Percentiles rank a stretch among this genome's conserved stretches.
These are phyloP conservation scores for Lodderomyces elongisporus DNA, from an alignment of 1,139 yeast species.

Conservation along the genomic window DNA sequence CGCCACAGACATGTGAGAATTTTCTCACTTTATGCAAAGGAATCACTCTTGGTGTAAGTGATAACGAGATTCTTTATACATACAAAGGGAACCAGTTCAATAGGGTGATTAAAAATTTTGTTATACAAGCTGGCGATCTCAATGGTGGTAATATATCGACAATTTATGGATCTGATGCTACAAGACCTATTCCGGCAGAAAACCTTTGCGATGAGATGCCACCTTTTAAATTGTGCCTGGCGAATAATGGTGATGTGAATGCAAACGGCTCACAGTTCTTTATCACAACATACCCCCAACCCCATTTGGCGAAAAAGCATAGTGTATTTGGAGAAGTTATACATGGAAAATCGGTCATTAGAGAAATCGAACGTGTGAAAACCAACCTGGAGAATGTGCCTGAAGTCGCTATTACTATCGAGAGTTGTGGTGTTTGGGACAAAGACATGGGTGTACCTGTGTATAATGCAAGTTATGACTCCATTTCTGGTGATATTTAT, in stretches of 20 bases:
- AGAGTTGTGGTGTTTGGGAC: conserved; percentile 64
- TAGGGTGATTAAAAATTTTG: conserved; percentile 68
- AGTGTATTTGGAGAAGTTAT: conserved; percentile 66
- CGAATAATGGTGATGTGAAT: conserved; percentile 51
- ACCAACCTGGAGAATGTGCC: conserved; percentile 45
- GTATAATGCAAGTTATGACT: conserved; percentile 55
- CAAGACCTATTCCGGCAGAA: conserved; percentile 53
- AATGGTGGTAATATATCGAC: conserved; percentile 45
- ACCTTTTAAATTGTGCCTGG: conserved; percentile 63
- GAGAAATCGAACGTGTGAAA: conserved; percentile 53
- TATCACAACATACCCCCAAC: conserved; percentile 64
- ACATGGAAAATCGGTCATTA: conserved; percentile 66
- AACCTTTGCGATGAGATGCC: conserved; percentile 45
- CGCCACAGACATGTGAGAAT: conserved; percentile 58
- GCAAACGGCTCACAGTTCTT: conserved; percentile 76
- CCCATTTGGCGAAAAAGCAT: conserved; percentile 72
- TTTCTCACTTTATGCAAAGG: conserved; percentile 45
- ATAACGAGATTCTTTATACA: conserved; percentile 18
- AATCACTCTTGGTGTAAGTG: no score
- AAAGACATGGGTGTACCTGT: conserved; percentile 50
- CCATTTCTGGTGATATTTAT: conserved; percentile 61
- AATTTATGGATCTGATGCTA: conserved; percentile 17
- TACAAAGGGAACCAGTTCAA: conserved; percentile 54
- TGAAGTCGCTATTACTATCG: conserved; percentile 43
- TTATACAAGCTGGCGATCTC: conserved; percentile 74